Conservation (phyloP, 768 basidiomycete species). For the Polyporus arcularius region DNA sequence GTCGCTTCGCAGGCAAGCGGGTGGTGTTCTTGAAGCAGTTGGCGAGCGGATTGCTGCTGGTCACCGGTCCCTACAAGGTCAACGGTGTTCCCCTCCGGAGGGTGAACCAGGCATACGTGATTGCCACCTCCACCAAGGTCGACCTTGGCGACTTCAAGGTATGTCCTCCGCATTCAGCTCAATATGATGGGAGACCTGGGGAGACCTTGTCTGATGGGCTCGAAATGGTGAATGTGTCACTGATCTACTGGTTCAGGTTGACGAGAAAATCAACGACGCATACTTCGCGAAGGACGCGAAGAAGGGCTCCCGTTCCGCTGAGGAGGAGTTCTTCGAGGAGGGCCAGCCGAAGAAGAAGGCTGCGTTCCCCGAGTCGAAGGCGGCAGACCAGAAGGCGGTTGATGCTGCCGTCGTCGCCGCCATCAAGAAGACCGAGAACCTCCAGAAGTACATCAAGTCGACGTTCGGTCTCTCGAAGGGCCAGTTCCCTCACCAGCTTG, state of each 20-base stretch:
- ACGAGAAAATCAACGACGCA: slow-evolving; percentile 89
- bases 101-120: slow-evolving; percentile 98
- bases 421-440: slow-evolving; percentile 87
- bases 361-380: slow-evolving; percentile 82
- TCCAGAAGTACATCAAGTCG: slow-evolving; percentile 90
- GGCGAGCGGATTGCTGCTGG: slow-evolving; percentile 86
- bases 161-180: too few species aligned
- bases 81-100: slow-evolving; percentile 98
- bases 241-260: slow-evolving; percentile 50
- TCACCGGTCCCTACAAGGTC: slow-evolving; percentile 96
- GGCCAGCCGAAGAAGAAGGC: slow-evolving; percentile 91
- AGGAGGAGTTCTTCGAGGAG: slow-evolving; percentile 96
- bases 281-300: slow-evolving; percentile 85
- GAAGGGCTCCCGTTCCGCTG: slow-evolving; percentile 77
- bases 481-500: slow-evolving; percentile 93
- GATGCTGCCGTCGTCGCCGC: slow-evolving; percentile 80
- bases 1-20: slow-evolving; percentile 97
- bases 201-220: background rate
- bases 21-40: slow-evolving; percentile 98
- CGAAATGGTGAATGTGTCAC: background rate
- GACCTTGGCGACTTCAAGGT: slow-evolving; percentile 78
- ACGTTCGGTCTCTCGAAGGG: slow-evolving; percentile 95
- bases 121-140: slow-evolving; percentile 95
- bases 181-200: too few species aligned
- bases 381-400: slow-evolving; percentile 87